phyloP scores from a whole-genome alignment of 1,139 yeast genomes.

The Hyphopichia khmerensis region DNA sequence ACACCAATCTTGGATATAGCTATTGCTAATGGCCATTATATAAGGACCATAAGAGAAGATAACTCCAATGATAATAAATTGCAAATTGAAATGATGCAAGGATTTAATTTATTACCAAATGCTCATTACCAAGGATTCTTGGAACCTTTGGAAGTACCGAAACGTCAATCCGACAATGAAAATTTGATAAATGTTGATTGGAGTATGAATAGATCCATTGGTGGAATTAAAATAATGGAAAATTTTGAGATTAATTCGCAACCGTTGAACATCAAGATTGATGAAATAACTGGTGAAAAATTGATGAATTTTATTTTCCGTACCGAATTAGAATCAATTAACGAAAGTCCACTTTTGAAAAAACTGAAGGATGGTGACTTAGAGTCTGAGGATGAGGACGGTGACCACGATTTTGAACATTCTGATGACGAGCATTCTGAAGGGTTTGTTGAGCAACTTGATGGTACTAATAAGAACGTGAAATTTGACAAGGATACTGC shows the following conservation, averaged over 20 bases:
- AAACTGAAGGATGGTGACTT: constrained; percentile 9
- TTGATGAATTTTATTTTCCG: constrained; percentile 58
- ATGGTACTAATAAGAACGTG: constrained; percentile 9
- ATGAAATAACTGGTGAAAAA: constrained; percentile 59
- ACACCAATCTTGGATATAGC: constrained; percentile 43
- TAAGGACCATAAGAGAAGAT: constrained; percentile 49
- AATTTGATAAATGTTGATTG: constrained; percentile 50
- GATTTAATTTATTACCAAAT: constrained; percentile 33
- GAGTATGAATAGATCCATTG: constrained; percentile 66
- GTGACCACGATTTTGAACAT: not conserved
- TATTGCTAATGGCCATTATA: constrained; percentile 37
- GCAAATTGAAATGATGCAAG: constrained; percentile 47
- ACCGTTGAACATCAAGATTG: constrained; percentile 59
- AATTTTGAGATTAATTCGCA: constrained; percentile 50
- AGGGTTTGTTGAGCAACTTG: constrained; percentile 14
- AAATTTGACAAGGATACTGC: not conserved
- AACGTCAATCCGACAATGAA: constrained; percentile 14
- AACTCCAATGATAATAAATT: constrained; percentile 42
- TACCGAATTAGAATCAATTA: constrained; percentile 28
- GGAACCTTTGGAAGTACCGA: constrained; percentile 26
- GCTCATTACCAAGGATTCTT: constrained; percentile 38
- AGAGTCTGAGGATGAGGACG: constrained; percentile 3
- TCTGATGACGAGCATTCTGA: not conserved
- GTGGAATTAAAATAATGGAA: constrained; percentile 65
- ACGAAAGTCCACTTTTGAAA: constrained; percentile 30